A percentile compares a stretch with the other conserved stretches of the same genome.
These are phyloP conservation scores for Aspergillus proliferans DNA, from an alignment of 2,329 filamentous ascomycete species.

Conservation along the genomic window DNA sequence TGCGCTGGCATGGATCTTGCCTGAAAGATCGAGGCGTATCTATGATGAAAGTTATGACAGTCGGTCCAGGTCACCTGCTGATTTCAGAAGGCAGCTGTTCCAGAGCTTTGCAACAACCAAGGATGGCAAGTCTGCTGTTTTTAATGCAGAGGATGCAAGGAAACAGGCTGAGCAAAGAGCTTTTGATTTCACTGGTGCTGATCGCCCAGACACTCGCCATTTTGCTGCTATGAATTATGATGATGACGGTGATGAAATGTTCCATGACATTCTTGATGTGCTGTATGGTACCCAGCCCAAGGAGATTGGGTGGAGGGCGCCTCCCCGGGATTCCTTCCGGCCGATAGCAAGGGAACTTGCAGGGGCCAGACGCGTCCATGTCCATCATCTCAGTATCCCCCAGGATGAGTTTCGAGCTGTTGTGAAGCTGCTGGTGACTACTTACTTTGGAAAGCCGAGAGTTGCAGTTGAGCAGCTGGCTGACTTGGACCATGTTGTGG, in stretches of 20 bases:
- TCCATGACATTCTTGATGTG: neutral
- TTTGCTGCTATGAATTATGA: neutral
- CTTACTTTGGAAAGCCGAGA: neutral
- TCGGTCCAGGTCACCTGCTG: neutral
- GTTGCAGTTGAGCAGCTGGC: neutral
- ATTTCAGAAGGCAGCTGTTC: neutral
- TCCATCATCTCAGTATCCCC: neutral
- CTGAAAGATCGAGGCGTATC: neutral
- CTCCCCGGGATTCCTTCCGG: neutral
- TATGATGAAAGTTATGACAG: neutral
- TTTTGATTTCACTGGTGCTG: neutral
- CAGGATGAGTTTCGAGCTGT: neutral
- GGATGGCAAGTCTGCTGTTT: neutral
- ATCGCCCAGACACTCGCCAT: neutral
- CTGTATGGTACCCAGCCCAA: neutral
- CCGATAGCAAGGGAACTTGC: neutral
- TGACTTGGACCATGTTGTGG: neutral
- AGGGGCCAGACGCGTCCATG: neutral
- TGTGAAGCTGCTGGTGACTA: neutral
- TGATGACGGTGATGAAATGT: neutral
- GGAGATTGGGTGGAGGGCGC: neutral
- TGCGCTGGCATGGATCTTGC: neutral
- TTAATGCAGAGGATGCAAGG: neutral
- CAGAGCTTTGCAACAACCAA: neutral
- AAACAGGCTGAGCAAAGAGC: neutral